A percentile compares a stretch with the other conserved stretches of the same genome.
phyloP scores from a whole-genome alignment of 306 rosid genomes.

The Arachis hypogaea region DNA sequence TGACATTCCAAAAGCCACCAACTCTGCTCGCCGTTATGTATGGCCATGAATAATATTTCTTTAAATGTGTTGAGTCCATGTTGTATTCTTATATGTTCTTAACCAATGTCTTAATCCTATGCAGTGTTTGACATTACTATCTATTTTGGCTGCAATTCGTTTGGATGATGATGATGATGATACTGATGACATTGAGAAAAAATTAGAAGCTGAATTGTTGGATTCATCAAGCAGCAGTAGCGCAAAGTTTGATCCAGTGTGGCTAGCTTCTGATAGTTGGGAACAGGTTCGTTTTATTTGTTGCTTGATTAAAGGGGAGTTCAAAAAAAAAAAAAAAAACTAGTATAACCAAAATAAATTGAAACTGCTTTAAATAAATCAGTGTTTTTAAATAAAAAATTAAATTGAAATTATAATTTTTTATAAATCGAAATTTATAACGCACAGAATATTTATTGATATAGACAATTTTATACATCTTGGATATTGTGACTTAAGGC shows the following conservation, averaged over 20 bases:
- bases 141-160: constrained; percentile 80
- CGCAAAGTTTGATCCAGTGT: constrained; percentile 56
- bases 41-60: constrained; percentile 24
- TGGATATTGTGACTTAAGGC: no score
- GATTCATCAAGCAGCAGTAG: constrained; percentile 57
- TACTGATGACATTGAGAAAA: constrained; percentile 62
- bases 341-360: no score
- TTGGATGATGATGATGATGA: constrained; percentile 67
- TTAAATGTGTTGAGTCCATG: constrained; percentile 13
- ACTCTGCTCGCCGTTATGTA: constrained; percentile 76
- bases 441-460: no score
- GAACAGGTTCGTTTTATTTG: constrained; percentile 56
- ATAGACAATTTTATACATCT: no score
- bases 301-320: background rate
- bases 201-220: constrained; percentile 55
- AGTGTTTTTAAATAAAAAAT: no score
- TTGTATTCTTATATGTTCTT: background rate
- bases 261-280: constrained; percentile 86
- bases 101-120: constrained; percentile 3
- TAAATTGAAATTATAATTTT: no score
- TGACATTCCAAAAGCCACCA: constrained; percentile 79
- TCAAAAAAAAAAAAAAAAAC: no score
- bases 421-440: no score
- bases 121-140: constrained; percentile 81
- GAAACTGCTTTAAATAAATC: no score